Evolutionary conservation across 768 basidiomycete genomes (phyloP), one percentile per base, ranked within the genome.

Genomic region (Epithele typhae): DNA sequence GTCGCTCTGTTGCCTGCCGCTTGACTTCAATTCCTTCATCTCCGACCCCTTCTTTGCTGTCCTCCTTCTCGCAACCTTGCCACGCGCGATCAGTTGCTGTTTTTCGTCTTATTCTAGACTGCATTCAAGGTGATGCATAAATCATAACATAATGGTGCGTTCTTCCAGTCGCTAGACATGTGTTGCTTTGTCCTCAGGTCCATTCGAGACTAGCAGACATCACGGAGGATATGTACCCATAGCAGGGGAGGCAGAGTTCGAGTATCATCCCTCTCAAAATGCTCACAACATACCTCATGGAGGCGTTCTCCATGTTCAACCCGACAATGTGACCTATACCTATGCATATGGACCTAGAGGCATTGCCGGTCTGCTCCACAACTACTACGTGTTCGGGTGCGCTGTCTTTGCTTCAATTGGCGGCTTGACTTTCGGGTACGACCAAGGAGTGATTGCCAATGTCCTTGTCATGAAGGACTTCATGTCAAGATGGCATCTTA

Each of bases 381-480:
- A 88, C 59, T 73, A 70, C 46, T 86, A 82, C 53, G 76, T 81
- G 4, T 63, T 83, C 7, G 66, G 79, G 1, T 89, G 86, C 50
- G 85, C 82, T 4, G 67, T 83, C 39, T 87, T 89, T 53, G 87
- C 83, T 0, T 84, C 82, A 9, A 77, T 90, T 55, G 87, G 87
- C 1, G 87, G 87, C 0, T 60, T 89, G 46, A 79, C 83, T 12
- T 90, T 90, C 62, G 87, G 87, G 8, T 90, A 90, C 58, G 87
- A 89, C 56, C 87, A 90, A 59, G 87, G 87, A 30, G 88, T 90
- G 45, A 88, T 92, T 53, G 85, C 89, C 3, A 92, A 91, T 60
- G 81, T 92, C 12, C 73, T 92, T 11, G 86, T 91, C 11, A 91
- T 91, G 88, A 68, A 72, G 33, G 83, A 88, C 55, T 92, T 92